These are phyloP conservation scores for Termitomyces sp. DNA, from an alignment of 768 basidiomycete species.

Conservation along the genomic window DNA sequence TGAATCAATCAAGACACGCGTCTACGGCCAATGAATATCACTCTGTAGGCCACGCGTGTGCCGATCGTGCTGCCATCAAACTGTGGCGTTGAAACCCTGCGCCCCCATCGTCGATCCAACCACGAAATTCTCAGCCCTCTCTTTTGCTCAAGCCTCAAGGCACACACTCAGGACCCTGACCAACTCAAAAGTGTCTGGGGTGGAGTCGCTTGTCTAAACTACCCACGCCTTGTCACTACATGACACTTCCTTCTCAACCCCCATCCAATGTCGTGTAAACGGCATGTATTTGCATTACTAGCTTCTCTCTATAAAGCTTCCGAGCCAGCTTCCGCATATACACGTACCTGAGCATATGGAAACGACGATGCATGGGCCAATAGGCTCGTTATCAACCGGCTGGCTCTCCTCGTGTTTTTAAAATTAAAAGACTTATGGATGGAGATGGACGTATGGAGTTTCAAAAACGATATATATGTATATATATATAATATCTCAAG, in stretches of 20 bases:
- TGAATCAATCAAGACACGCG: slow-evolving; percentile 38
- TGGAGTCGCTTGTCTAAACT: too few species aligned
- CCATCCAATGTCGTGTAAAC: too few species aligned
- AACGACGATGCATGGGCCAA: not conserved
- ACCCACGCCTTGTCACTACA: not conserved
- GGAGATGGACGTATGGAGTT: too few species aligned
- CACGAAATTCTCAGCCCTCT: too few species aligned
- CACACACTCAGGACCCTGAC: slow-evolving; percentile 21
- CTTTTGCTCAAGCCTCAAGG: slow-evolving; percentile 20
- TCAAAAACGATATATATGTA: not conserved
- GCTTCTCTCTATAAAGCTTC: too few species aligned
- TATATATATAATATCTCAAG: slow-evolving; percentile 20
- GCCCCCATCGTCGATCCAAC: too few species aligned
- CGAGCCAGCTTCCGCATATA: too few species aligned
- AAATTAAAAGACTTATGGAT: too few species aligned
- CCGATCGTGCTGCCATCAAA: slow-evolving; percentile 46
- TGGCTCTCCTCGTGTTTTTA: not conserved
- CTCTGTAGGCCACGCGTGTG: too few species aligned
- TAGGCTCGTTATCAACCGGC: too few species aligned
- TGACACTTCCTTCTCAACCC: slow-evolving; percentile 20
- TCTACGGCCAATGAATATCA: slow-evolving; percentile 31
- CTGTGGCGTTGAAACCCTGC: slow-evolving; percentile 44
- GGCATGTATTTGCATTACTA: too few species aligned
- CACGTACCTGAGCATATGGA: not conserved
- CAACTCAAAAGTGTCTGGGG: too few species aligned